Evolutionary conservation across 2,329 filamentous ascomycete genomes (phyloP).

Genomic region (Amesomyces nigricolor): DNA sequence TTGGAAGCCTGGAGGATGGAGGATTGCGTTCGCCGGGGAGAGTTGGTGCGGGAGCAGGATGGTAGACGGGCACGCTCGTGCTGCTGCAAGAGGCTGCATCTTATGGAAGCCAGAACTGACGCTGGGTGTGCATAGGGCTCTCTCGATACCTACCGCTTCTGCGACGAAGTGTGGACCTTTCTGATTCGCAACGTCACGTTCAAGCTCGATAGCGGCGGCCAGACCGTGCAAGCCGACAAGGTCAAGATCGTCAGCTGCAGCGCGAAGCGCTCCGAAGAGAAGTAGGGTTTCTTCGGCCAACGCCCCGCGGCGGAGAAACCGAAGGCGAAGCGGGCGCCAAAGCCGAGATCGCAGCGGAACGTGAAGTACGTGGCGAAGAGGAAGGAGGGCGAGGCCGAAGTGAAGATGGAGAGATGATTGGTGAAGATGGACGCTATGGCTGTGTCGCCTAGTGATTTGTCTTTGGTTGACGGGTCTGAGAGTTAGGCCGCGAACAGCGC

Average conservation of each 20-base stretch:
- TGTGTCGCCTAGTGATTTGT: not conserved
- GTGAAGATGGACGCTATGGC: not conserved
- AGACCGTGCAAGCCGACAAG: constrained; percentile 74
- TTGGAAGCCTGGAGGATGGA: not conserved
- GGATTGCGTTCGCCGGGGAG: not conserved
- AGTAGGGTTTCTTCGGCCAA: constrained; percentile 17
- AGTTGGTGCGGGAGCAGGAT: not conserved
- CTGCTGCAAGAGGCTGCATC: not conserved
- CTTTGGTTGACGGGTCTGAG: too few relatives aligned
- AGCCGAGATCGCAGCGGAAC: not conserved
- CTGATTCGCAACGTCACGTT: constrained; percentile 98
- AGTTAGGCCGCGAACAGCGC: too few relatives aligned
- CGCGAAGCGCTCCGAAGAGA: constrained; percentile 58
- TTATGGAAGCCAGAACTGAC: not conserved
- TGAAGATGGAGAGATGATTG: not conserved
- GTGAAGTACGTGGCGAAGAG: not conserved
- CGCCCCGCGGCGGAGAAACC: not conserved
- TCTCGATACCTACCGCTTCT: constrained; percentile 97
- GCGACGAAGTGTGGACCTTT: constrained; percentile 99
- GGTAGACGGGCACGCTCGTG: not conserved
- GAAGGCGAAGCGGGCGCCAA: not conserved
- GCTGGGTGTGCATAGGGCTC: constrained; percentile 58
- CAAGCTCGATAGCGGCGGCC: constrained; percentile 80
- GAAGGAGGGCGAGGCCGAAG: not conserved
- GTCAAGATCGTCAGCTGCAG: constrained; percentile 99